A percentile compares a stretch with the other conserved stretches of the same genome.
Evolutionary conservation across 1,284 basidiomycete species (phyloP).

Genomic region (Tilletia horrida): DNA sequence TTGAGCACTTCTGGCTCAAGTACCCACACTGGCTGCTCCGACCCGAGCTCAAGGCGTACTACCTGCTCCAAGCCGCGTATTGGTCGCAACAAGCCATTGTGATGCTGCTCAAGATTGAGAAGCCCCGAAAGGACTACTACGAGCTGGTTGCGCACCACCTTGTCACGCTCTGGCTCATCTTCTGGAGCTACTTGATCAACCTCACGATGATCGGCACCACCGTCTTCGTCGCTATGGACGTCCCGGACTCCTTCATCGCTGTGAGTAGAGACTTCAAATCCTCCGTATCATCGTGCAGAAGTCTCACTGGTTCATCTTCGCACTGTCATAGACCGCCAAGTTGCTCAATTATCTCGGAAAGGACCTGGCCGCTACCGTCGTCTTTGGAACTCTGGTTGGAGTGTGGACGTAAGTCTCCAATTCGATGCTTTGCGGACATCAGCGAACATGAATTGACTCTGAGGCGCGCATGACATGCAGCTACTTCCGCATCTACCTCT

Average conservation of each 20-base stretch:
- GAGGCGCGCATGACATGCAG: conserved; percentile 57
- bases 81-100: conserved; percentile 93
- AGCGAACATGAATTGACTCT: no score
- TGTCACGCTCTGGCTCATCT: conserved; percentile 92
- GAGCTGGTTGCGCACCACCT: conserved; percentile 81
- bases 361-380: conserved; percentile 35
- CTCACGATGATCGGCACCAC: conserved; percentile 83
- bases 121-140: conserved; percentile 84
- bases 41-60: conserved; percentile 81
- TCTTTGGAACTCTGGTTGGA: conserved; percentile 48
- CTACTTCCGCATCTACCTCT: conserved; percentile 93
- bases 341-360: conserved; percentile 51
- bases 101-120: conserved; percentile 78
- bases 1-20: conserved; percentile 52
- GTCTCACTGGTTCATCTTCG: background rate
- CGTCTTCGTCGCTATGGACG: conserved; percentile 93
- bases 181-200: conserved; percentile 60
- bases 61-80: conserved; percentile 73
- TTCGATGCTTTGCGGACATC: no score
- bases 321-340: conserved; percentile 49
- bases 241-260: conserved; percentile 65
- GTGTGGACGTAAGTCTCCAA: conserved; percentile 38
- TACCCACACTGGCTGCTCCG: conserved; percentile 67
- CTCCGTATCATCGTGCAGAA: conserved; percentile 58
- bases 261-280: background rate